phyloP scores from a whole-genome alignment of 2,329 filamentous ascomycete genomes.

The Cladosporium sp. region DNA sequence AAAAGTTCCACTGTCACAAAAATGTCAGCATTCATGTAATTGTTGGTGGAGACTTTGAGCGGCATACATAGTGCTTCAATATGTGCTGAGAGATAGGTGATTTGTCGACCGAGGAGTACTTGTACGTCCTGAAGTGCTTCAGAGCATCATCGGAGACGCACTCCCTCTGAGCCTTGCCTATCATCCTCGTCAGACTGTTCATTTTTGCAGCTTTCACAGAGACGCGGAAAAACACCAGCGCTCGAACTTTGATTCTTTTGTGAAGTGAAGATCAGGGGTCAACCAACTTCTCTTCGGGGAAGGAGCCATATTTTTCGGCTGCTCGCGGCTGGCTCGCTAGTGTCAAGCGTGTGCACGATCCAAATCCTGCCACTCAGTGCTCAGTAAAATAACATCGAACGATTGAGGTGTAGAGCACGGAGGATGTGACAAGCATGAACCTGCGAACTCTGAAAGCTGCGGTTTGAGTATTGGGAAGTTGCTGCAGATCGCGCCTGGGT shows the following conservation, averaged over 20 bases:
- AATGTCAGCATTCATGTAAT: slow-evolving; percentile 4
- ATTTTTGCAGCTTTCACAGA: slow-evolving; percentile 6
- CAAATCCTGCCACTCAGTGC: background rate
- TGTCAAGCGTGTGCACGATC: slow-evolving; percentile 14
- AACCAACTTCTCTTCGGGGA: slow-evolving; percentile 14
- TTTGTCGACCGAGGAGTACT: slow-evolving; percentile 96
- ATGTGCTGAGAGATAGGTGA: slow-evolving; percentile 92
- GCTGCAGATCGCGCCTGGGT: background rate
- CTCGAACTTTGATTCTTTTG: slow-evolving; percentile 12
- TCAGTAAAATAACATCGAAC: slow-evolving; percentile 6
- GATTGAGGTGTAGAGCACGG: background rate
- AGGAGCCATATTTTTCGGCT: slow-evolving; percentile 13
- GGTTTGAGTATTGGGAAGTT: background rate
- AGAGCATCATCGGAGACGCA: slow-evolving; percentile 85
- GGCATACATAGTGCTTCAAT: slow-evolving; percentile 82
- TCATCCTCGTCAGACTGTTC: slow-evolving; percentile 6
- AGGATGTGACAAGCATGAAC: background rate
- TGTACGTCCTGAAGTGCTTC: slow-evolving; percentile 89
- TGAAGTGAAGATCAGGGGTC: slow-evolving; percentile 12
- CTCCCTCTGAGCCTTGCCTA: slow-evolving; percentile 38
- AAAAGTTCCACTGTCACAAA: slow-evolving; percentile 81
- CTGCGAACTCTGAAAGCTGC: background rate
- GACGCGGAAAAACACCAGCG: slow-evolving; percentile 13
- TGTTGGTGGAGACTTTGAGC: slow-evolving; percentile 35
- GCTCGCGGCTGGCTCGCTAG: slow-evolving; percentile 5